These are phyloP conservation scores for Phytopythium aichiense DNA, from an alignment of 352 stramenopile species.

Conservation along the genomic window DNA sequence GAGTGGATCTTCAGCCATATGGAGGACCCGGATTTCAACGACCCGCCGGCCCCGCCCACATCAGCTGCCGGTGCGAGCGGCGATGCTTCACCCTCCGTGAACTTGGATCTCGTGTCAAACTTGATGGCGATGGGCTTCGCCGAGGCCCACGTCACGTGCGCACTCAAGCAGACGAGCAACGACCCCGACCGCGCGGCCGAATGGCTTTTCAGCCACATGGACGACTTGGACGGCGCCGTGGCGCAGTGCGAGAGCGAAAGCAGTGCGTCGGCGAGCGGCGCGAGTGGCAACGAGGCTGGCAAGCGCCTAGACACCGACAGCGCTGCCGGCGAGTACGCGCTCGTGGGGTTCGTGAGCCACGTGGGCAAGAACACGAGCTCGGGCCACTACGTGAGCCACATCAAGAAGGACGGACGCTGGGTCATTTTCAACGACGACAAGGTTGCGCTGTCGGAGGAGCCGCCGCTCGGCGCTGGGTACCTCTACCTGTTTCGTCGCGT, in stretches of 20 bases:
- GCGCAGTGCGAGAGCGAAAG: slow-evolving; percentile 63
- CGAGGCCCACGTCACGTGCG: slow-evolving; percentile 89
- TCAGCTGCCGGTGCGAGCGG: neutral
- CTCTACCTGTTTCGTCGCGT: slow-evolving; percentile 93
- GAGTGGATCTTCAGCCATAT: slow-evolving; percentile 99
- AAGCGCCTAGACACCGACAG: slow-evolving; percentile 57
- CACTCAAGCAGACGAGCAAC: slow-evolving; percentile 89
- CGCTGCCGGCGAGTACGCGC: slow-evolving; percentile 79
- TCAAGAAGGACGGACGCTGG: slow-evolving; percentile 97
- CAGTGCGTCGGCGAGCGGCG: slow-evolving; percentile 12
- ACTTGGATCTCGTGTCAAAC: slow-evolving; percentile 58
- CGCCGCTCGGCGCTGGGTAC: slow-evolving; percentile 94
- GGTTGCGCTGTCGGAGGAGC: slow-evolving; percentile 92
- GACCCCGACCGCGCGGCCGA: slow-evolving; percentile 94
- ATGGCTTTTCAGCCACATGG: slow-evolving; percentile 98
- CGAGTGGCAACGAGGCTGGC: slow-evolving; percentile 12
- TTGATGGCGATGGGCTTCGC: slow-evolving; percentile 88
- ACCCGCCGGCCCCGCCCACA: slow-evolving; percentile 51
- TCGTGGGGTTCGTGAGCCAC: slow-evolving; percentile 98
- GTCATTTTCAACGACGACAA: slow-evolving; percentile 99
- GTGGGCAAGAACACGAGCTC: slow-evolving; percentile 97
- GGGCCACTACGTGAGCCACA: slow-evolving; percentile 98
- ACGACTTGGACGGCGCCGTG: slow-evolving; percentile 92
- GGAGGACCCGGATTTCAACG: slow-evolving; percentile 97
- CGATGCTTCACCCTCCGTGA: slow-evolving; percentile 45